These are phyloP conservation scores for Mucor mucedo DNA, from an alignment of 371 early-diverging fungal genomes.

Conservation along the genomic window DNA sequence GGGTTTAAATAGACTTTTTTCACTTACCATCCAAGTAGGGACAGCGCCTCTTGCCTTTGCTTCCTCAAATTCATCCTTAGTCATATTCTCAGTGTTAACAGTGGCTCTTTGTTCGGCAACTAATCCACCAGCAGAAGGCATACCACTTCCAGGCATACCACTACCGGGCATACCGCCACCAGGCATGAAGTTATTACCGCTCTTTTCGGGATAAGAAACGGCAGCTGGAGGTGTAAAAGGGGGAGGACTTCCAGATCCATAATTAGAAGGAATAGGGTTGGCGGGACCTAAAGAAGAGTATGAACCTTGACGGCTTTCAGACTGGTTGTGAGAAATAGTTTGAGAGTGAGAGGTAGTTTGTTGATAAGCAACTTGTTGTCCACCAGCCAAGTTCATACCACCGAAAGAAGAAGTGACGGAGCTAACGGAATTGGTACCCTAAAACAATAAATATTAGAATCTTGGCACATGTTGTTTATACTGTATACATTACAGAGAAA, in stretches of 20 bases:
- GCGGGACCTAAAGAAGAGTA: conserved; percentile 32
- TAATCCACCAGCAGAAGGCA: background rate
- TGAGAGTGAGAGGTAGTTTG: conserved; percentile 19
- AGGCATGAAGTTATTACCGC: background rate
- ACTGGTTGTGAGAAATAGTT: conserved; percentile 14
- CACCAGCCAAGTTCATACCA: conserved; percentile 26
- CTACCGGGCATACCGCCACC: background rate
- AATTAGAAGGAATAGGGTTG: conserved; percentile 34
- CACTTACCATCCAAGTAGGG: conserved; percentile 30
- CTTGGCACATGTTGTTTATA: background rate
- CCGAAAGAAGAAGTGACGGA: conserved; percentile 27
- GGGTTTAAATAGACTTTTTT: background rate
- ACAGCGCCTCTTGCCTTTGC: conserved; percentile 26
- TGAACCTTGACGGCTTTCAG: conserved; percentile 28
- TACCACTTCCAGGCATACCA: background rate
- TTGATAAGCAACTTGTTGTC: conserved; percentile 19
- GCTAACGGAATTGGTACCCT: conserved; percentile 24
- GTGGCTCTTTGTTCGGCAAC: conserved; percentile 1
- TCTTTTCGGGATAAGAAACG: conserved; percentile 19
- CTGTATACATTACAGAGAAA: conserved; percentile 23
- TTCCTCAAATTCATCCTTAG: conserved; percentile 29
- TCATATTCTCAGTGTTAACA: conserved; percentile 20
- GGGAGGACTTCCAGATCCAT: conserved; percentile 33
- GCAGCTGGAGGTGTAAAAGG: conserved; percentile 32
- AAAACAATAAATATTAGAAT: conserved; percentile 9